Base-by-base conservation (phyloP, 2,329 filamentous ascomycete species). In the Pseudogymnoascus sp. region DNA sequence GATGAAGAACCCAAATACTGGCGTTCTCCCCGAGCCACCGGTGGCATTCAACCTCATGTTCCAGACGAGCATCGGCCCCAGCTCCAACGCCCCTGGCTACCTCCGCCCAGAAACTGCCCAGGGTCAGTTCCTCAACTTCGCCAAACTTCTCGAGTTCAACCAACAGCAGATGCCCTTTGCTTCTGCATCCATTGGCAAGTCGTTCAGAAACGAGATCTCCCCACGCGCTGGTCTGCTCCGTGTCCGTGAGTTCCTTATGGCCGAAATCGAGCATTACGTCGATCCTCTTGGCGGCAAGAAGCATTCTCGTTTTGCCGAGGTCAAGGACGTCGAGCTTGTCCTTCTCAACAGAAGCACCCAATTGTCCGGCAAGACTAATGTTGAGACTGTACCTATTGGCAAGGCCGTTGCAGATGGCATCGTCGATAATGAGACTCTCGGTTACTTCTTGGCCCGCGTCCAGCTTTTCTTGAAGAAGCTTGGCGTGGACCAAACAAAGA, bases 21-120 rank as follows among this genome's bases (percentile, higher is more conserved):
- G 87, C 69, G 84, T 86, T 66, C 84, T 90, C 70, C 87, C 96
- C 38, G 84, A 86, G 28, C 87, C 89, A 31, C 95, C 95, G 3
- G 88, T 96, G 61, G 83, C 91, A 44, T 97, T 97, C 85, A 99
- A 99, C 79, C 87, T 99, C 73, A 99, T 99, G 95, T 99, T 97
- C 82, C 88, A 93, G 77, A 97, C 93, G 44, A 83, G 90, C 36
- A 97, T 99, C 74, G 95, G 95, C 66, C 93, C 93, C 64, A 96
- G 90, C 79, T 89, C 90, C 76, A 93, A 96, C 74, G 82, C 89
- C 67, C 85, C 89, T 59, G 93, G 91, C 63, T 97, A 91, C 76
- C 82, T 97, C 64, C 86, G 93, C 63, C 95, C 95, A 47, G 95
- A 99, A 78, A 99, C 95, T 31, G 95, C 95, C 3, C 95, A 99